Evolutionary conservation across 2,329 filamentous ascomycete genomes (phyloP).

Genomic region (Keithomyces neogunnii): DNA sequence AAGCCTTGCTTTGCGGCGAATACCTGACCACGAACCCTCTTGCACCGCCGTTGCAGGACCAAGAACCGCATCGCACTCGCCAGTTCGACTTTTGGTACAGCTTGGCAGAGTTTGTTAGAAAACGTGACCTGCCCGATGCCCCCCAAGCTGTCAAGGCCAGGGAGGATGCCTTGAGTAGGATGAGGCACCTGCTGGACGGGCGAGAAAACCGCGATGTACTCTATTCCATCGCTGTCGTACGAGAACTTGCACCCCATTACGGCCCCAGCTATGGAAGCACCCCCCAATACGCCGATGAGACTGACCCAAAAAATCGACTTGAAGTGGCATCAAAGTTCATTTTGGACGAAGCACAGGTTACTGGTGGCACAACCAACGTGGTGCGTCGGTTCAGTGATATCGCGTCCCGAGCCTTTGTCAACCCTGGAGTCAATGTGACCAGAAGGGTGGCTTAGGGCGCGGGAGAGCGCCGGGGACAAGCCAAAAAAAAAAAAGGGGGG

Average conservation of each 20-base stretch:
- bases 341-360: constrained; percentile 50
- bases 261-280: constrained; percentile 49
- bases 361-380: constrained; percentile 66
- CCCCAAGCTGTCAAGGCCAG: constrained; percentile 39
- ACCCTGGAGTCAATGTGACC: constrained; percentile 41
- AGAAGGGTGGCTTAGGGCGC: constrained; percentile 12
- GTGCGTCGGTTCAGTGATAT: constrained; percentile 63
- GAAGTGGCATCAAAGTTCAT: constrained; percentile 64
- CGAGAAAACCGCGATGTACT: constrained; percentile 84
- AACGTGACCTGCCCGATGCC: constrained; percentile 48
- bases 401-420: constrained; percentile 51
- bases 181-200: constrained; percentile 66
- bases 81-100: constrained; percentile 78
- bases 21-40: constrained; percentile 52
- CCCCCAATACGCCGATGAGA: constrained; percentile 55
- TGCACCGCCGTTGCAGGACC: constrained; percentile 37
- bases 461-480: background rate
- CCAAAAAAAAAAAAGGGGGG: too few relatives aligned
- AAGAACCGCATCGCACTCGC: constrained; percentile 46
- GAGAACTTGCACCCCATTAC: constrained; percentile 62
- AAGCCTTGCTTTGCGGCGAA: constrained; percentile 67
- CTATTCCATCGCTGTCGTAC: constrained; percentile 77
- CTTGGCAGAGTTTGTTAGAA: constrained; percentile 57
- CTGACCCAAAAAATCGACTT: constrained; percentile 57
- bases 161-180: constrained; percentile 54